Percentiles rank a stretch among this genome's conserved stretches.
Evolutionary conservation across 345 rosid genomes (phyloP).

Genomic region (Turritis glabra): DNA sequence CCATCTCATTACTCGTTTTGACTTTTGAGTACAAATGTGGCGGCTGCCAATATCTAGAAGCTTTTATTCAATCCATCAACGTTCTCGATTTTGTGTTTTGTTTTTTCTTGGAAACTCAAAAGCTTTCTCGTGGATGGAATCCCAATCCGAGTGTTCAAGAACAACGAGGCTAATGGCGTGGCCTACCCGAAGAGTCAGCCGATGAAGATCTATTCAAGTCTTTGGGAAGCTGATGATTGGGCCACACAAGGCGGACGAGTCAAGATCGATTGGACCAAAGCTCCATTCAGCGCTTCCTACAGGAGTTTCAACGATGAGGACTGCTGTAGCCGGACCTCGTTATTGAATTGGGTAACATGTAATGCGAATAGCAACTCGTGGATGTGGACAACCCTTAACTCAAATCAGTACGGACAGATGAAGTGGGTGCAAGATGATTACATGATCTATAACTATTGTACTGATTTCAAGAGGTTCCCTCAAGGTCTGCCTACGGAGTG

Average conservation of each 20-base stretch:
- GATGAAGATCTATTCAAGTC: conserved; percentile 56
- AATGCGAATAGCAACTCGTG: conserved; percentile 35
- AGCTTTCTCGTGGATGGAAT: conserved; percentile 65
- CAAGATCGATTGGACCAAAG: conserved; percentile 58
- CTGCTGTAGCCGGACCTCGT: conserved; percentile 43
- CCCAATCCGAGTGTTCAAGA: conserved; percentile 77
- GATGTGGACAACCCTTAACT: conserved; percentile 46
- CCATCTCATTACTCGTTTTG: too few relatives aligned
- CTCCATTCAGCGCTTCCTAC: conserved; percentile 65
- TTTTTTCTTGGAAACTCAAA: background rate
- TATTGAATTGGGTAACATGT: conserved; percentile 45
- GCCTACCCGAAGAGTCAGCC: conserved; percentile 60
- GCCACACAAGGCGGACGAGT: conserved; percentile 64
- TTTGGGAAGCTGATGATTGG: conserved; percentile 78
- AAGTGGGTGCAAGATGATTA: conserved; percentile 52
- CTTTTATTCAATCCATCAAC: background rate
- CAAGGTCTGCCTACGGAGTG: conserved; percentile 52
- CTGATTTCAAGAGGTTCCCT: conserved; percentile 47
- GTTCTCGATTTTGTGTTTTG: background rate
- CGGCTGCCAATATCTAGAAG: background rate
- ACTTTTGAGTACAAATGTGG: too few relatives aligned
- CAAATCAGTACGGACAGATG: conserved; percentile 37
- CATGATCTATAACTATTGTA: conserved; percentile 56
- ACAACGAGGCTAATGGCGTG: conserved; percentile 59
- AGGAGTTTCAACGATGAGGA: conserved; percentile 48